Evolutionary conservation across 2,329 filamentous ascomycete species (phyloP), one percentile per base, ranked within the genome.

Genomic region (Myriosclerotinia curreyana): DNA sequence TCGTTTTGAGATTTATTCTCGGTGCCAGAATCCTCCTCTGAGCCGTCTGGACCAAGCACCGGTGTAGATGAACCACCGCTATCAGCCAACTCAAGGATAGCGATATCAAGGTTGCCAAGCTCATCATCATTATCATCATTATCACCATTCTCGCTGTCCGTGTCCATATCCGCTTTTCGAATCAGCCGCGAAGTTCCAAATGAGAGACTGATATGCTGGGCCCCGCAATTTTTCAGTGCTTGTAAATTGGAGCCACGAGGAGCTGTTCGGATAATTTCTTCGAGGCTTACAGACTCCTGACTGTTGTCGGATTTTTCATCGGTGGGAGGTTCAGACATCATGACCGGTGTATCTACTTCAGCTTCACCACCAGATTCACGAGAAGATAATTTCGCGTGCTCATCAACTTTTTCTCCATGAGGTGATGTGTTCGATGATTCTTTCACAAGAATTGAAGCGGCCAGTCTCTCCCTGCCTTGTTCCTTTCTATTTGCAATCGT

Each of bases 271-370:
- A 50, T 50, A 2, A n/a, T 28, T 15, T 60, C 46, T 50, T 60
- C 58, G 31, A 59, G 55, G 25, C 42, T 48, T 17, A n/a, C 28
- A 36, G 42, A 59, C 34, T 59, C 55, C 36, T 36, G 42, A 38
- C 55, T 59, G 31, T 17, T n/a, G 20, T 25, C n/a, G 42, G 14
- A 25, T 25, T 14, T 20, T 36, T 38, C 31, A 38, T 20, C 14
- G 5, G 5, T 48, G 5, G 14, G n/a, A 20, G n/a, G n/a, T 3
- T 48, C 31, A 36, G n/a, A n/a, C 3, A 15, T 25, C 9, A 17
- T 20, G 5, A 17, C 9, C 5, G n/a, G 9, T 38, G 5, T 25
- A 48, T 36, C 31, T 20, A 20, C 28, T 48, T 20, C 14, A 12
- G 4, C n/a, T 3, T 15, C 8, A 28, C 20, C 4, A 11, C 14